Evolutionary conservation across 2,329 filamentous ascomycete species (phyloP).

Genomic region (Xylaria multiplex): DNA sequence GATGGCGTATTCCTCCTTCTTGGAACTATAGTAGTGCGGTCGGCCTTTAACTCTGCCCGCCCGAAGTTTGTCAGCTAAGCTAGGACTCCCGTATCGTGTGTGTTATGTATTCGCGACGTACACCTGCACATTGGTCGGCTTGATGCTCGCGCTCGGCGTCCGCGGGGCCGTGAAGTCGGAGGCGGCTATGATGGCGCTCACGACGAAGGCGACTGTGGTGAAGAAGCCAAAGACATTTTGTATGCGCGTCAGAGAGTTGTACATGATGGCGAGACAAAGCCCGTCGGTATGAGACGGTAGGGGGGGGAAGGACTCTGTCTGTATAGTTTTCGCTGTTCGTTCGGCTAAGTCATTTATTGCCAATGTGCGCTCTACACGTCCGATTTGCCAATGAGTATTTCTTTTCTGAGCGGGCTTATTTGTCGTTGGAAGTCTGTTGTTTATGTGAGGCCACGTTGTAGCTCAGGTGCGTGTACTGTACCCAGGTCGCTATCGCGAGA

Average conservation of each 20-base stretch:
- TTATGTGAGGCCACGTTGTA: constrained; percentile 44
- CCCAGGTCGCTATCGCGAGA: constrained; percentile 17
- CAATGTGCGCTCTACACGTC: not conserved
- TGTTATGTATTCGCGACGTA: constrained; percentile 53
- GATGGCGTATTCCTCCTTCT: constrained; percentile 95
- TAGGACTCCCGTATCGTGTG: too few relatives aligned
- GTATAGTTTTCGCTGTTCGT: not conserved
- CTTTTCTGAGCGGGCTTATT: constrained; percentile 5
- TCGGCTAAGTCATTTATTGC: not conserved
- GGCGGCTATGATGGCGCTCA: constrained; percentile 81
- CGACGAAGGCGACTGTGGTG: constrained; percentile 87
- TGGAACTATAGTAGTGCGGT: constrained; percentile 93
- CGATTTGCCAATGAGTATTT: not conserved
- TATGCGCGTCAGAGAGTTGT: constrained; percentile 83
- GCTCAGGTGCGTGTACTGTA: not conserved
- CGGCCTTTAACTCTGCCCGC: constrained; percentile 79
- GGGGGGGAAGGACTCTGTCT: constrained; percentile 7
- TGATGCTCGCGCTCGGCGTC: constrained; percentile 71
- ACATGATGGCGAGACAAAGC: constrained; percentile 69
- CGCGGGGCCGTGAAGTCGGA: constrained; percentile 79
- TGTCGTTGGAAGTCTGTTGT: not conserved
- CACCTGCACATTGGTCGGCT: constrained; percentile 85
- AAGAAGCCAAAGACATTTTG: constrained; percentile 99
- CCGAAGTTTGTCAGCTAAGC: constrained; percentile 19
- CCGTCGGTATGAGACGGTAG: constrained; percentile 20